These are phyloP conservation scores for Trypanosoma brucei DNA, from an alignment of 208 protist species.

Conservation along the genomic window DNA sequence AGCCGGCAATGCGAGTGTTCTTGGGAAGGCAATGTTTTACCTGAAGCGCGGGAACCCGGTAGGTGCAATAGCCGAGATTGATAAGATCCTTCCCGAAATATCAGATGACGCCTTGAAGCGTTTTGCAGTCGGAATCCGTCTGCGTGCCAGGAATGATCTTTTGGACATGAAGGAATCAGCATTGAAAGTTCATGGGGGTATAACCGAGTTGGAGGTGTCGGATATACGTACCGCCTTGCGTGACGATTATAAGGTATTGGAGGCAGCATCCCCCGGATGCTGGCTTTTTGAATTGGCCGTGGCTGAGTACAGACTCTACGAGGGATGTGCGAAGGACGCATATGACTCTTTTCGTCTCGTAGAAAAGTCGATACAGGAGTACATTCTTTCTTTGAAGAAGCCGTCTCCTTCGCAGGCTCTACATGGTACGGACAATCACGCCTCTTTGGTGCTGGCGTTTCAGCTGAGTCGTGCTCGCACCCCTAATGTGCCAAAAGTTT, in stretches of 20 bases:
- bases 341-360: conserved; percentile 52
- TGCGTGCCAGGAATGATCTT: conserved; percentile 60
- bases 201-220: conserved; percentile 77
- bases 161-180: conserved; percentile 75
- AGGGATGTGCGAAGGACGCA: conserved; percentile 49
- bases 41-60: conserved; percentile 42
- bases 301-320: conserved; percentile 78
- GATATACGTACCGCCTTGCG: conserved; percentile 43
- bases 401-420: conserved; percentile 34
- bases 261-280: conserved; percentile 50
- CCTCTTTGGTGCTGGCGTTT: conserved; percentile 59
- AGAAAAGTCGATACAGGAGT: conserved; percentile 50
- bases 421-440: conserved; percentile 56
- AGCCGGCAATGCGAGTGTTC: conserved; percentile 40
- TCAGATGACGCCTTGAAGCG: conserved; percentile 53
- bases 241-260: conserved; percentile 61
- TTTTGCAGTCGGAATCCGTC: conserved; percentile 59
- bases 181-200: conserved; percentile 61
- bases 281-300: conserved; percentile 72
- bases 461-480: conserved; percentile 42
- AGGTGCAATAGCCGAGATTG: conserved; percentile 50
- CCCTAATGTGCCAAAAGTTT: conserved; percentile 23
- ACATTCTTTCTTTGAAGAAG: conserved; percentile 29
- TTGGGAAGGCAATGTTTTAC: conserved; percentile 50
- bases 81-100: conserved; percentile 58